These are phyloP conservation scores for Capsella bursapastoris DNA, from an alignment of 345 rosid genomes.

Conservation along the genomic window DNA sequence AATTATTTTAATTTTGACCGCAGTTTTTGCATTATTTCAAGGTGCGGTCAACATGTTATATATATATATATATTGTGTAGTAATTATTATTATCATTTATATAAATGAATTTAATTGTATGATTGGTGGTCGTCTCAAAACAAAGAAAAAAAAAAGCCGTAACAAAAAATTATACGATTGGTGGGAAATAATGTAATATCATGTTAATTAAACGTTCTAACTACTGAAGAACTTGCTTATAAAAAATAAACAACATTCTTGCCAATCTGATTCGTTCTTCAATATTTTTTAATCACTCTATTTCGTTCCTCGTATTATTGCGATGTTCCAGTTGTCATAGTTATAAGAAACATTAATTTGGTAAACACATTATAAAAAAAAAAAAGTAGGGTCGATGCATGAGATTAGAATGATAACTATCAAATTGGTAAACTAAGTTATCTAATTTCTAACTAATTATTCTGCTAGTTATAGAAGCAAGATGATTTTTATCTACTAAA, in stretches of 20 bases:
- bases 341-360: no score
- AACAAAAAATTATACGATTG: no score
- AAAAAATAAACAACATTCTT: neutral
- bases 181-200: neutral
- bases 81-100: neutral
- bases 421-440: conserved; percentile 1
- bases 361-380: no score
- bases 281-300: no score
- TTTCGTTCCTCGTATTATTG: no score
- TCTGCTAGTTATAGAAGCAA: neutral
- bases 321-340: neutral
- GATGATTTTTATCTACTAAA: neutral
- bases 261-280: neutral
- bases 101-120: neutral
- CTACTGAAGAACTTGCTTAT: neutral
- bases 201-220: neutral
- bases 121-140: neutral
- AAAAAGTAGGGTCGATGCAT: no score
- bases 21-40: conserved; percentile 7
- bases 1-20: conserved; percentile 1
- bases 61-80: no score
- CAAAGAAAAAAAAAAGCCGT: no score
- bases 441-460: neutral
- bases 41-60: neutral
- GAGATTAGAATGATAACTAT: neutral